phyloP scores from a whole-genome alignment of 805 yeast genomes.

The Sugiyamaella lignohabitans region DNA sequence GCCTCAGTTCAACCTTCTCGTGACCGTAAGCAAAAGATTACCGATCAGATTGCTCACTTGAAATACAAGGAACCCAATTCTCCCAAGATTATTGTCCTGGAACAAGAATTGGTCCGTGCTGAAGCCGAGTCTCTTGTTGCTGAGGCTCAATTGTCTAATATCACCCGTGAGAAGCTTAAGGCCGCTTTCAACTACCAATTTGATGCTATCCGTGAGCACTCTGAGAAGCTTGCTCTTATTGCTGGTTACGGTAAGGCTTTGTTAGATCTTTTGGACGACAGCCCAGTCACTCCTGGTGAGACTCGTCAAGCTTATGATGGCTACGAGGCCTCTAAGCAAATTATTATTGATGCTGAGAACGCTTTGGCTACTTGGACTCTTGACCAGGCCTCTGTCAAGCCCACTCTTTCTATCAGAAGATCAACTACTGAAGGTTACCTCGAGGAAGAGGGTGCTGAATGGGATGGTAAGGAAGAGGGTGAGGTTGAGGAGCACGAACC shows the following conservation, averaged over 20 bases:
- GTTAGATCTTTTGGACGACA: slow-evolving; percentile 89
- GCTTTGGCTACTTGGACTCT: slow-evolving; percentile 96
- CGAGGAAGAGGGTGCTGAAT: slow-evolving; percentile 34
- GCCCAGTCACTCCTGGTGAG: slow-evolving; percentile 99
- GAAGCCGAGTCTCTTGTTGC: slow-evolving; percentile 99
- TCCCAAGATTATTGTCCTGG: slow-evolving; percentile 89
- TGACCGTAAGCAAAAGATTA: slow-evolving; percentile 95
- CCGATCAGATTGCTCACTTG: slow-evolving; percentile 95
- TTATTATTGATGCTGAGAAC: slow-evolving; percentile 92
- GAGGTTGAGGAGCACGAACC: slow-evolving; percentile 5
- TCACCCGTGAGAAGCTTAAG: slow-evolving; percentile 96
- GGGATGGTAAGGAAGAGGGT: slow-evolving; percentile 28
- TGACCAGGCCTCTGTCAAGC: slow-evolving; percentile 92
- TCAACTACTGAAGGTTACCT: slow-evolving; percentile 54
- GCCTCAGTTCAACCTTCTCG: slow-evolving; percentile 97
- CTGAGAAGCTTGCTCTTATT: slow-evolving; percentile 93
- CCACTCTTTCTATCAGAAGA: slow-evolving; percentile 80
- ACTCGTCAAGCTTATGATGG: slow-evolving; percentile 98
- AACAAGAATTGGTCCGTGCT: slow-evolving; percentile 97
- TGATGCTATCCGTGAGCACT: slow-evolving; percentile 88
- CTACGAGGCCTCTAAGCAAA: slow-evolving; percentile 95
- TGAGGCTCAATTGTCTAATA: slow-evolving; percentile 96
- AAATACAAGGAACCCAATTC: slow-evolving; percentile 98
- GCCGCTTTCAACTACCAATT: slow-evolving; percentile 96
- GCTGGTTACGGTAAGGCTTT: slow-evolving; percentile 99